Evolutionary conservation across 805 yeast genomes (phyloP).

Genomic region (Lipomyces sp.): DNA sequence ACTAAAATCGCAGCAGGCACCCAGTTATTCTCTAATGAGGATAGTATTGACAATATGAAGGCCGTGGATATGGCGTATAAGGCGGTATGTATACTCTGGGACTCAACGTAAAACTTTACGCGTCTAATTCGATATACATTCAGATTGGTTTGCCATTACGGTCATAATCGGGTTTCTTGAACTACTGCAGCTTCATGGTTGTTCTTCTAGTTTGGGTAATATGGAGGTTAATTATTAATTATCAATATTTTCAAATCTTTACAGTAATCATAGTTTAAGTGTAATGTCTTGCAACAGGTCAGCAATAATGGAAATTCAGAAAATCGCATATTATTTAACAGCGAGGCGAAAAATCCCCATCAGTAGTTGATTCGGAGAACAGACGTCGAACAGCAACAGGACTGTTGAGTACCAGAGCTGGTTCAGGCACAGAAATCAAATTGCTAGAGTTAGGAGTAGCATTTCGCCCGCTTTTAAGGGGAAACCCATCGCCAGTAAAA

Average conservation of each 20-base stretch:
- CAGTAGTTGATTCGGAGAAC: background rate
- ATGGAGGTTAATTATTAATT: background rate
- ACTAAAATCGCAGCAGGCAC: conserved; percentile 4
- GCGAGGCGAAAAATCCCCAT: background rate
- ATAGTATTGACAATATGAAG: conserved; percentile 25
- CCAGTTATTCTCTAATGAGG: conserved; percentile 16
- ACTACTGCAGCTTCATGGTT: background rate
- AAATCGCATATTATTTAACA: background rate
- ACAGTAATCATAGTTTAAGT: background rate
- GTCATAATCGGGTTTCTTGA: background rate
- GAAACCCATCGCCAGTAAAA: background rate
- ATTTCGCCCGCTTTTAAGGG: background rate
- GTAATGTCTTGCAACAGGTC: background rate
- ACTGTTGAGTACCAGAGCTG: background rate
- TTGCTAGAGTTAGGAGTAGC: conserved; percentile 1
- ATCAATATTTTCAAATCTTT: background rate
- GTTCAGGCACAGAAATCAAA: conserved; percentile 1
- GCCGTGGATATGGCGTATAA: conserved; percentile 33
- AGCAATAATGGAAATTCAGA: background rate
- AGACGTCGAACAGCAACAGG: conserved; percentile 1
- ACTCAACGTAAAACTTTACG: background rate
- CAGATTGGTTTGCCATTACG: conserved; percentile 14
- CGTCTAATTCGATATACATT: background rate
- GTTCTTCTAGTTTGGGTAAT: background rate
- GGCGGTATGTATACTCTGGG: conserved; percentile 25